Base-by-base conservation (phyloP, 768 basidiomycete species). In the Suillus lakei region DNA sequence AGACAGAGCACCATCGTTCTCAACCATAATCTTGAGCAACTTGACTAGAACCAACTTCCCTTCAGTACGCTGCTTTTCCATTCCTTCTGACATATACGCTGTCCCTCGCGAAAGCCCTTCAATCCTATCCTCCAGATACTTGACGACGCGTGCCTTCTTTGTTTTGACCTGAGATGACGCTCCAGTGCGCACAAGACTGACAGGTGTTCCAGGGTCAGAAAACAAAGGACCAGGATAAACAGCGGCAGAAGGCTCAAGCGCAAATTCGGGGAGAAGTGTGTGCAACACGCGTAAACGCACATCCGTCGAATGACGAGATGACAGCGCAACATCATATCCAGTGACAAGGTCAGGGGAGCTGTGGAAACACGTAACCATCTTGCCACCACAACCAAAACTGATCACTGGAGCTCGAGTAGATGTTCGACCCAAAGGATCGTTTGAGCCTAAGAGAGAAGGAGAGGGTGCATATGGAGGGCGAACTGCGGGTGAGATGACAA, bases 321-420 rank as follows among this genome's bases (percentile, higher is more conserved):
- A 86, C 30, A 93, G 79, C 2, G 91, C 89, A 56, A 93, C 87
- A 75, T 94, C 91, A 74, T 93, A 90, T 50, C 91, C 90, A 23
- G 90, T 88, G 74, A 82, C 87, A 73, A 91, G 76, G 18, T 86
- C 85, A 15, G 85, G 80, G 60, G 86, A 83, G 36, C 86, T 85
- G 69, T 93, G 95, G 81, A 97, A 98, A 75, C 93, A 96, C 9
- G 93, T 90, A 10, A 96, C 85, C 64, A 98, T 71, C 72, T 91
- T 91, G 13, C 96, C 96, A n/a, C 95, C 95, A 71, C 96, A 96
- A 0, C 97, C 97, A 71, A 98, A 98, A 67, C 88, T 91, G 62
- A 96, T 81, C 34, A 98, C 82, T 0, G 96, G 96, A 10, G 89
- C 86, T 43, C 88, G 86, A 62, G 85, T 86, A 3, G 88, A 82